Percentiles rank a stretch among this genome's conserved stretches.
Evolutionary conservation across 805 yeast species (phyloP).

Genomic region (Debaryomyces tyrocola): DNA sequence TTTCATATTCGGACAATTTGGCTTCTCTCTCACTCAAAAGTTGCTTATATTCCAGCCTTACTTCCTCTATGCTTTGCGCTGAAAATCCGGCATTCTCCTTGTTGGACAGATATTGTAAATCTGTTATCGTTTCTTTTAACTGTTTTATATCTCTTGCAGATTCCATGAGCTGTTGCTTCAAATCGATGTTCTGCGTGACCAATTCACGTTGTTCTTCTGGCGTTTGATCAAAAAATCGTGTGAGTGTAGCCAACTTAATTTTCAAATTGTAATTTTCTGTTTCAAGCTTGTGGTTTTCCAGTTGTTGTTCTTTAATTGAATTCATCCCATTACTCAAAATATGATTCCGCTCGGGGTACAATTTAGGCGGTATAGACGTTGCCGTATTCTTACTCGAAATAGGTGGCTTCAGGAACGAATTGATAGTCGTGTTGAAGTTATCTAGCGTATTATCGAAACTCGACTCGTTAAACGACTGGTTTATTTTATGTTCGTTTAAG

Average conservation of each 20-base stretch:
- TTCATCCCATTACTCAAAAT: slow-evolving; percentile 10
- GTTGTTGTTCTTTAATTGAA: slow-evolving; percentile 22
- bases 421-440: slow-evolving; percentile 15
- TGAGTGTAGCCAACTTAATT: slow-evolving; percentile 42
- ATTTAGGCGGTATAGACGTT: neutral
- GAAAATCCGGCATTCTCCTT: slow-evolving; percentile 5
- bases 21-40: slow-evolving; percentile 6
- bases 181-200: slow-evolving; percentile 36
- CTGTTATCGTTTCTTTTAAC: slow-evolving; percentile 7
- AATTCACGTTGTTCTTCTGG: slow-evolving; percentile 41
- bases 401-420: slow-evolving; percentile 4
- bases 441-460: slow-evolving; percentile 15
- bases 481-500: neutral
- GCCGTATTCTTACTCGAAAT: neutral
- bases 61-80: slow-evolving; percentile 1
- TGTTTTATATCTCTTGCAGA: slow-evolving; percentile 12
- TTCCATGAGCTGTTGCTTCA: slow-evolving; percentile 25
- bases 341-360: neutral
- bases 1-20: slow-evolving; percentile 1
- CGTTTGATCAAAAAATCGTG: slow-evolving; percentile 39
- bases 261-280: slow-evolving; percentile 46
- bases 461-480: slow-evolving; percentile 9
- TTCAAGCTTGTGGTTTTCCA: slow-evolving; percentile 25
- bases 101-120: slow-evolving; percentile 9
- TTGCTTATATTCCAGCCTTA: slow-evolving; percentile 7